These are phyloP conservation scores for Pichia sp. DNA, from an alignment of 1,139 yeast species.

Conservation along the genomic window DNA sequence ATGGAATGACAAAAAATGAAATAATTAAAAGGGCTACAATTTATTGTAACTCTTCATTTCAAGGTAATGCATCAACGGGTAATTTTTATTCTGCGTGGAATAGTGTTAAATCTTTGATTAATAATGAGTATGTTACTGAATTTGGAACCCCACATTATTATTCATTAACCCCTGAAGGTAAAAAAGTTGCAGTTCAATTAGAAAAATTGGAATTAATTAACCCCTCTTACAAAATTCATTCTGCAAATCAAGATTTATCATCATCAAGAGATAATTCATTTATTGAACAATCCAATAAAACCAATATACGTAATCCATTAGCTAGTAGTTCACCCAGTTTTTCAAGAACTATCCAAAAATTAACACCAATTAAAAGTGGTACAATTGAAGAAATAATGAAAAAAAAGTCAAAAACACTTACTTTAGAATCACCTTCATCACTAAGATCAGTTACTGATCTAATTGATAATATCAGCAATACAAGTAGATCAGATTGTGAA, in stretches of 20 bases:
- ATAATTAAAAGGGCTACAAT: conserved; percentile 51
- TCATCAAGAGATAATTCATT: not conserved
- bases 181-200: conserved; percentile 53
- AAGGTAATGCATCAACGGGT: conserved; percentile 51
- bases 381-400: not conserved
- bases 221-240: not conserved
- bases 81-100: conserved; percentile 78
- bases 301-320: conserved; percentile 5
- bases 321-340: conserved; percentile 9
- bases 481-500: conserved; percentile 24
- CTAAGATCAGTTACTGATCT: not conserved
- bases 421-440: conserved; percentile 1
- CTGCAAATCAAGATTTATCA: not conserved
- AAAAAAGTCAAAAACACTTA: not conserved
- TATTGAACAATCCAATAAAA: not conserved
- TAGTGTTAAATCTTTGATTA: conserved; percentile 56
- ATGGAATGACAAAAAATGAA: conserved; percentile 57
- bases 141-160: conserved; percentile 59
- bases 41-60: conserved; percentile 62
- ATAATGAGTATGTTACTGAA: conserved; percentile 53
- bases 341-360: not conserved
- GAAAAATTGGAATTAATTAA: conserved; percentile 32
- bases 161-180: conserved; percentile 68
- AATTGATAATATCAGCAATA: not conserved
- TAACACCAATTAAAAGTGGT: conserved; percentile 7